Conservation (phyloP, 352 stramenopile genomes). For the Pythium grandisporangium region DNA sequence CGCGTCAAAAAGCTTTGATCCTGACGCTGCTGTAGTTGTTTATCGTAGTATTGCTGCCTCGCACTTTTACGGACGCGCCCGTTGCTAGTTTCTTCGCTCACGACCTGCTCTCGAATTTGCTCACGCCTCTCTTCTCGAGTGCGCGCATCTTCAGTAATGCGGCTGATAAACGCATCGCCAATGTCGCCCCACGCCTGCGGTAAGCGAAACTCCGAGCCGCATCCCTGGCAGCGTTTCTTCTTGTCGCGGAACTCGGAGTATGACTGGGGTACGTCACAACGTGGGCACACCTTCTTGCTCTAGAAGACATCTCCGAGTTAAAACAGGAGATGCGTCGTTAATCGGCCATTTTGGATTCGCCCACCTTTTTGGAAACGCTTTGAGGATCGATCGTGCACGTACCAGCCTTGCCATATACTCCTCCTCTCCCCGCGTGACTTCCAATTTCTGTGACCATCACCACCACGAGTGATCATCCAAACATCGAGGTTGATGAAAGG, state of each 20-base stretch:
- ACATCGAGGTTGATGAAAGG: too few relatives aligned
- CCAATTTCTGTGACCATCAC: constrained; percentile 56
- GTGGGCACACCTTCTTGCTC: constrained; percentile 77
- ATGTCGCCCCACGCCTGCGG: constrained; percentile 72
- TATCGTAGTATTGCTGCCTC: constrained; percentile 65
- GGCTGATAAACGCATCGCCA: constrained; percentile 43
- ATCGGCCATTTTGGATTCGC: background rate
- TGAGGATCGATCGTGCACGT: background rate
- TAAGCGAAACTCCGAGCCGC: constrained; percentile 62
- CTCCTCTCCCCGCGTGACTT: constrained; percentile 62
- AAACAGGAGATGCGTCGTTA: too few relatives aligned
- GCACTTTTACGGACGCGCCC: constrained; percentile 30
- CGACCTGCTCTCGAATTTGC: constrained; percentile 36
- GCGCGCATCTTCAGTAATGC: constrained; percentile 37
- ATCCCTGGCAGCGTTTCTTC: constrained; percentile 80
- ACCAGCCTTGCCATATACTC: constrained; percentile 35
- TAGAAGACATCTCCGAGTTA: constrained; percentile 7
- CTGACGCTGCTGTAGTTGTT: constrained; percentile 40
- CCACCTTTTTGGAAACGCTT: background rate
- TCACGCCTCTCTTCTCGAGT: constrained; percentile 32
- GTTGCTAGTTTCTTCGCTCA: constrained; percentile 21
- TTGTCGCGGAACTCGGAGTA: constrained; percentile 83
- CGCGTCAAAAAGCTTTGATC: constrained; percentile 49
- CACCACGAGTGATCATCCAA: background rate
- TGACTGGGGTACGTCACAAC: constrained; percentile 53